Evolutionary conservation across 768 basidiomycete genomes (phyloP).

Genomic region (Asterophora lycoperdoides): DNA sequence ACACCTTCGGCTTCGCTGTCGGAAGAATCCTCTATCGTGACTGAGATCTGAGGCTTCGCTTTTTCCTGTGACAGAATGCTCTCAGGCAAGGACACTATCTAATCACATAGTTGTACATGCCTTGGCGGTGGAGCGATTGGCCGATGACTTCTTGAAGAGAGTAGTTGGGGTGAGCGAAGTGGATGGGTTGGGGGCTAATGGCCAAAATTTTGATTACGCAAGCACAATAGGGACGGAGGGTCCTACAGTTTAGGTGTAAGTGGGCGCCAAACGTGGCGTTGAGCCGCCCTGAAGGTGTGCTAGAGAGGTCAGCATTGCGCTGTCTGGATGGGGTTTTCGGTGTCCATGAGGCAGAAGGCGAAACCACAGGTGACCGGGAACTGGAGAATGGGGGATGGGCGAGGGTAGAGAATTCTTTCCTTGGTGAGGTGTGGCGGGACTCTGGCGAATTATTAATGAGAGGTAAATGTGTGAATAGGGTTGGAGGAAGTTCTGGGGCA

Average conservation of each 20-base stretch:
- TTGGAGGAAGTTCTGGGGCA: background rate
- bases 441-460: background rate
- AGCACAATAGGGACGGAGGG: background rate
- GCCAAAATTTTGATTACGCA: background rate
- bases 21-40: slow-evolving; percentile 8
- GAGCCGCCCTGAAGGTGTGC: background rate
- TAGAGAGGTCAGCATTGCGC: background rate
- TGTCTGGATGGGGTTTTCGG: background rate
- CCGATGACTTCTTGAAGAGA: background rate
- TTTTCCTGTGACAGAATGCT: background rate
- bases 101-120: too few relatives aligned
- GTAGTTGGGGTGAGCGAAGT: background rate
- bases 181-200: background rate
- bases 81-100: too few relatives aligned
- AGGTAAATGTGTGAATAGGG: background rate
- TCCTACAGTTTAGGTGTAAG: background rate
- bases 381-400: background rate
- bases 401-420: background rate
- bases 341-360: background rate
- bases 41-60: background rate
- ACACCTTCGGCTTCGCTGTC: slow-evolving; percentile 14
- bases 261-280: background rate
- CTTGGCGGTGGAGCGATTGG: background rate
- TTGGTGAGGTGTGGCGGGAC: slow-evolving; percentile 1
- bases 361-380: too few relatives aligned